Evolutionary conservation across 257 asterid species (phyloP).

Genomic region (Ehretia macrophylla): DNA sequence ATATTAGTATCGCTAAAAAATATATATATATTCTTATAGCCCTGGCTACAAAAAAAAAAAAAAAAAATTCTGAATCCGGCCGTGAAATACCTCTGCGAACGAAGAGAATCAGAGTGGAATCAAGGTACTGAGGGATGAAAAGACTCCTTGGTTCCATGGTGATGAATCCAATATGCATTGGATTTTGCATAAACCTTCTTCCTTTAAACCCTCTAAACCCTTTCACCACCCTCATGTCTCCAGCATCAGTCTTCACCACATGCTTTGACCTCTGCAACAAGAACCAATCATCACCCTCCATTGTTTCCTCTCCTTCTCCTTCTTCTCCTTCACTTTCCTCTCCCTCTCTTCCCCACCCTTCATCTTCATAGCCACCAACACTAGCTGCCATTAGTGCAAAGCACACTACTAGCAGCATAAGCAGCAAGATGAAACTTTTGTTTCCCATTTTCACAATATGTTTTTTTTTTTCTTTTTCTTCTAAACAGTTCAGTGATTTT

Average conservation of each 20-base stretch:
- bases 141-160: slow-evolving; percentile 80
- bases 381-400: too few relatives aligned
- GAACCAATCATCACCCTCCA: slow-evolving; percentile 29
- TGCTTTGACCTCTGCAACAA: slow-evolving; percentile 47
- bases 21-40: too few relatives aligned
- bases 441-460: too few relatives aligned
- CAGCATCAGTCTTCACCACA: slow-evolving; percentile 67
- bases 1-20: too few relatives aligned
- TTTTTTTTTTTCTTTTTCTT: too few relatives aligned
- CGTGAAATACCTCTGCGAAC: slow-evolving; percentile 67
- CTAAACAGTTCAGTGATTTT: too few relatives aligned
- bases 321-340: too few relatives aligned
- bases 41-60: too few relatives aligned
- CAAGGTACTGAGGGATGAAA: slow-evolving; percentile 85
- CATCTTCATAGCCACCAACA: slow-evolving; percentile 3
- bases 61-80: too few relatives aligned
- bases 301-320: neutral
- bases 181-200: slow-evolving; percentile 17
- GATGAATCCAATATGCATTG: slow-evolving; percentile 71
- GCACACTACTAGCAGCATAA: too few relatives aligned
- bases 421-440: neutral
- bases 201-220: slow-evolving; percentile 35
- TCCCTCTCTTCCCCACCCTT: neutral
- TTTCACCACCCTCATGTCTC: slow-evolving; percentile 56
- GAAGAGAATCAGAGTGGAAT: slow-evolving; percentile 66